Conservation (phyloP, 331 rosid species). For the Pyracantha coccinea region DNA sequence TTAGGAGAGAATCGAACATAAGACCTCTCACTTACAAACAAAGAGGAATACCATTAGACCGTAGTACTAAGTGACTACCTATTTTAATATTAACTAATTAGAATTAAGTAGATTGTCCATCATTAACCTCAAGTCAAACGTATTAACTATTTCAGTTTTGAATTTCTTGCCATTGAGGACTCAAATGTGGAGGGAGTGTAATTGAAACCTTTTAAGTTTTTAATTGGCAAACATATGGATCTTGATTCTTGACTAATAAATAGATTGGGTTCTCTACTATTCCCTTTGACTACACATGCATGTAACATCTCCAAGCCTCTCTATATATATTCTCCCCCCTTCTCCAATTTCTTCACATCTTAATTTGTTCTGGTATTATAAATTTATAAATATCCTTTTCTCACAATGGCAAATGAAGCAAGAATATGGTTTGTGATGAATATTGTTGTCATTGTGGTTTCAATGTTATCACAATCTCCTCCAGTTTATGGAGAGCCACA, state of each 20-base stretch:
- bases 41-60: too few species aligned
- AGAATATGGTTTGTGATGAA: not conserved
- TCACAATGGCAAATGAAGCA: not conserved
- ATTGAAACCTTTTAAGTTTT: too few species aligned
- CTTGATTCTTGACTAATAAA: not conserved
- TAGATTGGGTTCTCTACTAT: not conserved
- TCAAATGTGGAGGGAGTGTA: too few species aligned
- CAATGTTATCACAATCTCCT: not conserved
- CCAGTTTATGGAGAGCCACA: slow-evolving; percentile 18
- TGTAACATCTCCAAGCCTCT: not conserved
- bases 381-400: not conserved
- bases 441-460: not conserved
- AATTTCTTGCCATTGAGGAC: too few species aligned
- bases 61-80: too few species aligned
- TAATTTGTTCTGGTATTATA: not conserved
- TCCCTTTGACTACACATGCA: not conserved
- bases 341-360: not conserved
- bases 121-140: too few species aligned
- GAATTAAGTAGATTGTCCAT: too few species aligned
- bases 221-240: not conserved
- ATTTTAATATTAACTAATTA: too few species aligned
- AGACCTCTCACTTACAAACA: too few species aligned
- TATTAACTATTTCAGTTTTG: too few species aligned
- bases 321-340: not conserved
- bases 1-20: too few species aligned